Base-by-base conservation (phyloP, 495 filamentous ascomycete species). In the Mytilinidion resinicola region DNA sequence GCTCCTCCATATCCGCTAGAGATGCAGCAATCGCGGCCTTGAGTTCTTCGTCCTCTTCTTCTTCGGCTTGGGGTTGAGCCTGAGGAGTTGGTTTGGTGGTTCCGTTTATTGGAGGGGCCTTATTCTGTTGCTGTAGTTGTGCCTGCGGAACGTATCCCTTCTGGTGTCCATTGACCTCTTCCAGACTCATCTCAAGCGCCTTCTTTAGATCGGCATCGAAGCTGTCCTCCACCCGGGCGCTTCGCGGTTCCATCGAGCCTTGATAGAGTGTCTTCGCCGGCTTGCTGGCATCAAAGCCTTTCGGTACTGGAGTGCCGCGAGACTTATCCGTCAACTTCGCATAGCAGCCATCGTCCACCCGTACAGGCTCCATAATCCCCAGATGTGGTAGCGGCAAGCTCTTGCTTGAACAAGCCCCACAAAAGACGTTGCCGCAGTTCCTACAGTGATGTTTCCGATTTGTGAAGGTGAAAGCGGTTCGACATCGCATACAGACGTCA, bases 401-500 rank as follows among this genome's bases (percentile, higher is more conserved):
- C 73, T 97, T 97, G 75, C 84, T 85, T 15, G 91, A 96, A 65
- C 93, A 98, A 64, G 91, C 82, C 53, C 88, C 88, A 67, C 95
- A 91, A 69, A 97, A 98, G 53, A 95, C 93, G 69, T 91, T 96
- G 20, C 93, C 93, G 66, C 93, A 98, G 67, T 98, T 98, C 44
- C 93, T 83, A 65, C 93, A 98, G 71, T 98, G 93, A 66, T 98
- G 93, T 65, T 96, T 98, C 66, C 93, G 83, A 70, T 98, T 98
- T 57, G 90, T 97, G 68, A 97, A 97, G 36, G 89, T 96, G 67
- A 98, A 98, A 6, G 90, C 71, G 20, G 91, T 96, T 57, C 93
- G 83, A 66, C 93, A 98, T 70, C 93, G 84, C 93, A 98, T 96
- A 67, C 93, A 98, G 21, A 98, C 93, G 65, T 98, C 93, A 1